phyloP scores from a whole-genome alignment of 169 alveolate species.

The Plasmodium coatneyi region DNA sequence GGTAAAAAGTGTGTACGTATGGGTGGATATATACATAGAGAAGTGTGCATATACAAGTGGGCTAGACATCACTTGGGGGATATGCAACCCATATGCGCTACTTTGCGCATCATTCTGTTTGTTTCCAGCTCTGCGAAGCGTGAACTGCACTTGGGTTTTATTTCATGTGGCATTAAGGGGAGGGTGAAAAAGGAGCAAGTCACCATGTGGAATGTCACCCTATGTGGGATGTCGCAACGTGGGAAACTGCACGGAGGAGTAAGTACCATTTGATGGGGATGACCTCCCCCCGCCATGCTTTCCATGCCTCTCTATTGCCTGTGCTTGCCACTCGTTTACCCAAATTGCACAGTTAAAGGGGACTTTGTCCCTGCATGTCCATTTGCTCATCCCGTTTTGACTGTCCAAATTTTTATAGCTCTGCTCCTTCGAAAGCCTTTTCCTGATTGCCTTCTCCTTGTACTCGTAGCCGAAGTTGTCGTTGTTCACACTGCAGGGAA shows the following conservation, averaged over 20 bases:
- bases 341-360: constrained; percentile 6
- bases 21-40: not conserved
- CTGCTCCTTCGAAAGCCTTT: not conserved
- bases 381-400: not conserved
- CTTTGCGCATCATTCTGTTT: not conserved
- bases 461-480: constrained; percentile 35
- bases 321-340: not conserved
- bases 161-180: not conserved
- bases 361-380: not conserved
- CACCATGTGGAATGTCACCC: too few species aligned
- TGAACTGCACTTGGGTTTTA: not conserved
- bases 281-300: not conserved
- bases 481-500: not conserved
- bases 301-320: not conserved
- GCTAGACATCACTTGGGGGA: not conserved
- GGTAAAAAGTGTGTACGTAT: not conserved
- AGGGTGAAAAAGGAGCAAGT: not conserved
- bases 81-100: not conserved
- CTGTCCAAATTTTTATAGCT: not conserved
- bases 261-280: not conserved
- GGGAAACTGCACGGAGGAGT: too few species aligned
- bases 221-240: too few species aligned
- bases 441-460: not conserved
- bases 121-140: constrained; percentile 6
- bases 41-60: not conserved